Evolutionary conservation across 2,329 filamentous ascomycete species (phyloP), one percentile per base, ranked within the genome.

Genomic region (Coniochaeta prunicola): DNA sequence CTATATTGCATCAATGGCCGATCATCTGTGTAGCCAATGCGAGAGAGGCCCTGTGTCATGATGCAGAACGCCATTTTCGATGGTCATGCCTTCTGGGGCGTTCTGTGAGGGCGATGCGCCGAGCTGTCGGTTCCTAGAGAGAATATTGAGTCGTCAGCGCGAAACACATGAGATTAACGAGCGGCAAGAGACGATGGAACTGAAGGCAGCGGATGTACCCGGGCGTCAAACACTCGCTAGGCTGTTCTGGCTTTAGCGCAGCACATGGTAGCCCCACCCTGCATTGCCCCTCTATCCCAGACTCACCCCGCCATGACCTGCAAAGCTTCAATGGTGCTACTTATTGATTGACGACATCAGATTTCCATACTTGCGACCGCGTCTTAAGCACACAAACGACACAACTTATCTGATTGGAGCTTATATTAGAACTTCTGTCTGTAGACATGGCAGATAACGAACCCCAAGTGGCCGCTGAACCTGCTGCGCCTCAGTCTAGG

Each of bases 401-500:
- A 19, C 21, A 28, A 21, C 42, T 50, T 28, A 26, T 13, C 45
- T n/a, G n/a, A n/a, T n/a, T n/a, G n/a, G n/a, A 15, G 21, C 45
- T 17, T 48, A 50, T 30, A 2, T 17, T 30, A 15, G 36, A n/a
- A 13, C 2, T 34, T 36, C 34, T 7, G 8, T 10, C 17, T n/a
- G 36, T 34, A 55, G 17, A 21, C 63, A 85, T 85, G 82, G 80
- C 81, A 67, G 82, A 85, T 65, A 72, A 73, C 58, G 80, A 82
- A 59, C 62, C 73, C 61, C 79, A 80, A 57, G 72, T 64, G 57
- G 65, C 70, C 56, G 64, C 71, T 58, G 80, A 81, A 71, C 76
- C 76, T 40, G 64, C 71, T 58, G 80, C 81, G 71, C 76, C 76
- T 48, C 80, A 82, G 67, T 70, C 76, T 65, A 76, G 81, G 63